Conservation (phyloP, 441 rosid genomes). For the Rhodomyrtus psidioides region DNA sequence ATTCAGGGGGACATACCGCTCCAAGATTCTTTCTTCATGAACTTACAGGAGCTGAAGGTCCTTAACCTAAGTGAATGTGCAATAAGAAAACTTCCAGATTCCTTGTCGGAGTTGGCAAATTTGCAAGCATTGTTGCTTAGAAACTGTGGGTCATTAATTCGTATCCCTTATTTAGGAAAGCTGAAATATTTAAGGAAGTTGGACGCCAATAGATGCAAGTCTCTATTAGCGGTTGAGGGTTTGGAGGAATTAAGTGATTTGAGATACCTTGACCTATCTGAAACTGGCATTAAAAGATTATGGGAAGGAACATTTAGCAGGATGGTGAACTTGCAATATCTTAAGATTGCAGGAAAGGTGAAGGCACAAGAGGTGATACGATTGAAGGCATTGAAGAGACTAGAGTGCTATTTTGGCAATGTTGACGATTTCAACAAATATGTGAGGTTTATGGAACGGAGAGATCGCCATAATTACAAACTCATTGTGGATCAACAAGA, state of each 20-base stretch:
- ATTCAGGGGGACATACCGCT: not conserved
- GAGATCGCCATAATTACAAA: no score
- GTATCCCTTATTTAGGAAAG: not conserved
- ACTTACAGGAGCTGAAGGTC: not conserved
- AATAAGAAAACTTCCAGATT: not conserved
- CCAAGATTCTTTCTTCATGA: not conserved
- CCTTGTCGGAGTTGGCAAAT: not conserved
- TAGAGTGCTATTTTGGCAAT: no score
- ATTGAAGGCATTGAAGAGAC: no score
- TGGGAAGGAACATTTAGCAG: not conserved
- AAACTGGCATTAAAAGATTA: not conserved
- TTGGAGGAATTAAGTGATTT: no score
- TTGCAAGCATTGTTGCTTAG: not conserved
- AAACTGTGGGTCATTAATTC: rapidly evolving
- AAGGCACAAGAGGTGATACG: not conserved
- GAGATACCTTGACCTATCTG: not conserved
- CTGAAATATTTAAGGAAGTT: not conserved
- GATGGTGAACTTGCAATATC: not conserved
- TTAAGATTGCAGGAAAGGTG: not conserved
- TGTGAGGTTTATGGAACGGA: no score
- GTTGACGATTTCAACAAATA: no score
- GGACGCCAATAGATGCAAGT: not conserved
- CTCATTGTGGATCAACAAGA: no score
- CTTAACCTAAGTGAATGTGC: not conserved
- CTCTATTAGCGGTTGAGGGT: not conserved